Evolutionary conservation across 352 stramenopile genomes (phyloP), one percentile per base, ranked within the genome.

Genomic region (Globisporangium megalacanthum): DNA sequence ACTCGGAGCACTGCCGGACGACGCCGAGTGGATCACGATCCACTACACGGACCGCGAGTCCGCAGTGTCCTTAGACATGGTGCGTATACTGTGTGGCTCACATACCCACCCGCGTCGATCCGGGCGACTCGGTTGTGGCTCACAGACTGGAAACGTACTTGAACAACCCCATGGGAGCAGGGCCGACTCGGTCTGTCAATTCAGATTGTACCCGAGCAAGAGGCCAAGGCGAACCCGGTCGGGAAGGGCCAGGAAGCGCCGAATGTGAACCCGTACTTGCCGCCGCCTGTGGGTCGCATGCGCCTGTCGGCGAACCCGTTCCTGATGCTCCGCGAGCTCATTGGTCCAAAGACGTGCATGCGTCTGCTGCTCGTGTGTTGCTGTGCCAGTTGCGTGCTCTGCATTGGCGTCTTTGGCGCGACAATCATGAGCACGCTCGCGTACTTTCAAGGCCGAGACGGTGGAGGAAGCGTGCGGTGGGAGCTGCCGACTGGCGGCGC

Each of bases 231-330:
- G 11, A 86, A 88, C 57, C 75, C 75, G 0, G 88, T 92, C 4
- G 92, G 92, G 29, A 82, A 76, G 39, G 92, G 88, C 1, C 81
- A 91, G 35, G 79, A 77, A 8, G 66, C 92, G 0, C 92, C 92
- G 11, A 98, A 98, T 64, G 69, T 86, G 41, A 96, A 97, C 42
- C 92, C 92, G 19, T 96, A 96, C 64, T 56, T 97, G 17, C 89
- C 92, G 17, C 85, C 82, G 31, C 86, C 91, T 1, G 83, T 92
- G 13, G 92, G 92, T 7, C 69, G 92, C 7, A 81, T 98, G 55
- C 77, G 86, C 4, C 67, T 94, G 20, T 83, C 75, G 0, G 73
- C 83, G 4, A 97, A 97, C 56, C 89, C 89, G 2, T 65, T 97
- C 41, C 72, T 78, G 19, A 82, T 97, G 68, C 20, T 92, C 4